A percentile compares a stretch with the other conserved stretches of the same genome.
phyloP scores from a whole-genome alignment of 768 basidiomycete species.

The Leccinum fibrillosum region DNA sequence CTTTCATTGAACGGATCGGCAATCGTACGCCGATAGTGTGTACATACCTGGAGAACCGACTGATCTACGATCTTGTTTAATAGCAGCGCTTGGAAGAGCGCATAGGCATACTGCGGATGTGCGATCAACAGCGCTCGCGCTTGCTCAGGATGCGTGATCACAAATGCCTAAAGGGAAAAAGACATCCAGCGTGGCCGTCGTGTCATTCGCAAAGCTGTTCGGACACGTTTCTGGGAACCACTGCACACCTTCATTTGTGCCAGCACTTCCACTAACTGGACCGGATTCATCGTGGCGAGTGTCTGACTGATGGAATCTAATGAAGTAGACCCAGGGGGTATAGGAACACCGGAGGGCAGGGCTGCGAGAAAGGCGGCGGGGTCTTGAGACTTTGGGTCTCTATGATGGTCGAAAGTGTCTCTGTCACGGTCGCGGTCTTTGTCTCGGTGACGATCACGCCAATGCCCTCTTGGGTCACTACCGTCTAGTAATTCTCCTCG shows the following conservation, averaged over 20 bases:
- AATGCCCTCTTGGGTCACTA: slow-evolving; percentile 39
- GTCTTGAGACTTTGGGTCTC: slow-evolving; percentile 38
- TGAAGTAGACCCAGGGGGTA: slow-evolving; percentile 66
- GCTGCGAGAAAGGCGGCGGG: slow-evolving; percentile 54
- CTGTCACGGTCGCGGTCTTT: slow-evolving; percentile 54
- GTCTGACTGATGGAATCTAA: slow-evolving; percentile 85
- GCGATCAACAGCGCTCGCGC: slow-evolving; percentile 73
- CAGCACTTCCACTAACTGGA: slow-evolving; percentile 87
- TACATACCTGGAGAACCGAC: slow-evolving; percentile 69
- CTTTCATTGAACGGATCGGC: slow-evolving; percentile 1
- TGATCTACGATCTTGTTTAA: slow-evolving; percentile 93
- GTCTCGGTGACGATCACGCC: slow-evolving; percentile 47
- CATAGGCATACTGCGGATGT: slow-evolving; percentile 94
- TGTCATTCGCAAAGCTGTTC: slow-evolving; percentile 21
- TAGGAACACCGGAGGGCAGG: slow-evolving; percentile 73
- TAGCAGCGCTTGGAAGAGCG: slow-evolving; percentile 91
- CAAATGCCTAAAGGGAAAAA: slow-evolving; percentile 71
- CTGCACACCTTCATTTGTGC: slow-evolving; percentile 93
- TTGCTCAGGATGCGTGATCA: slow-evolving; percentile 88
- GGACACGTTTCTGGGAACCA: slow-evolving; percentile 18
- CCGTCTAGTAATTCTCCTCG: slow-evolving; percentile 78
- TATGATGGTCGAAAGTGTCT: slow-evolving; percentile 30
- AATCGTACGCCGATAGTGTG: slow-evolving; percentile 3
- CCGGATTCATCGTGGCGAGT: slow-evolving; percentile 78
- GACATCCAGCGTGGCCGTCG: slow-evolving; percentile 3